A percentile compares a stretch with the other conserved stretches of the same genome.
Evolutionary conservation across 169 alveolate genomes (phyloP).

Genomic region (Plasmodium ovale): DNA sequence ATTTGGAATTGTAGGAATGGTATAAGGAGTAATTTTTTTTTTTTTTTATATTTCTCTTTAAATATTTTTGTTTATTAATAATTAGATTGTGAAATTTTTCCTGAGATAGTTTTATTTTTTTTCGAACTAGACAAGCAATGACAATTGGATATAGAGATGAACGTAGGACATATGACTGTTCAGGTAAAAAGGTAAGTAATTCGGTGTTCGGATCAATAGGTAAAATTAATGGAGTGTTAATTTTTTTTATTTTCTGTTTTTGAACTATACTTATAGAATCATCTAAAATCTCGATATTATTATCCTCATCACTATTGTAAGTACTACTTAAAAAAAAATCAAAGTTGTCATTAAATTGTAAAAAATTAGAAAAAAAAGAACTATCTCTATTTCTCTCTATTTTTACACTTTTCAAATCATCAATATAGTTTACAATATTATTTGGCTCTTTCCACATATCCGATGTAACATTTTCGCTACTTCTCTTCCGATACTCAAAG

Average conservation of each 20-base stretch:
- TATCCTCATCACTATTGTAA: constrained; percentile 66
- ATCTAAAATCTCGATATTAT: constrained; percentile 50
- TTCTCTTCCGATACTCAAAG: constrained; percentile 19
- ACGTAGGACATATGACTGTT: constrained; percentile 67
- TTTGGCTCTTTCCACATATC: constrained; percentile 28
- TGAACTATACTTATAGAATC: constrained; percentile 70
- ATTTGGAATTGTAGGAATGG: constrained; percentile 18
- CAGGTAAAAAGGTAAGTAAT: constrained; percentile 62
- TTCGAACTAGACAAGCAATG: constrained; percentile 64
- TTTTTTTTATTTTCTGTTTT: constrained; percentile 56
- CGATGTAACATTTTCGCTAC: neutral
- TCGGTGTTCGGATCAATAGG: constrained; percentile 69
- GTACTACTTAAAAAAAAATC: constrained; percentile 46
- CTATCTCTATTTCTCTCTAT: constrained; percentile 52
- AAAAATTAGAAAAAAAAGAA: constrained; percentile 60
- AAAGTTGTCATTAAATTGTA: constrained; percentile 54
- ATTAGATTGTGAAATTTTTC: constrained; percentile 44
- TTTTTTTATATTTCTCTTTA: constrained; percentile 28
- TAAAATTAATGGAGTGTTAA: constrained; percentile 37
- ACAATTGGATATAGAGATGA: constrained; percentile 74
- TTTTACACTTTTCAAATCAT: constrained; percentile 33
- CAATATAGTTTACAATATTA: constrained; percentile 29
- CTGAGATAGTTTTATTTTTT: constrained; percentile 46
- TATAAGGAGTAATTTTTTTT: constrained; percentile 36
- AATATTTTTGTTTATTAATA: constrained; percentile 48